Evolutionary conservation across 2,329 filamentous ascomycete genomes (phyloP).

Genomic region (Blastomyces parvus): DNA sequence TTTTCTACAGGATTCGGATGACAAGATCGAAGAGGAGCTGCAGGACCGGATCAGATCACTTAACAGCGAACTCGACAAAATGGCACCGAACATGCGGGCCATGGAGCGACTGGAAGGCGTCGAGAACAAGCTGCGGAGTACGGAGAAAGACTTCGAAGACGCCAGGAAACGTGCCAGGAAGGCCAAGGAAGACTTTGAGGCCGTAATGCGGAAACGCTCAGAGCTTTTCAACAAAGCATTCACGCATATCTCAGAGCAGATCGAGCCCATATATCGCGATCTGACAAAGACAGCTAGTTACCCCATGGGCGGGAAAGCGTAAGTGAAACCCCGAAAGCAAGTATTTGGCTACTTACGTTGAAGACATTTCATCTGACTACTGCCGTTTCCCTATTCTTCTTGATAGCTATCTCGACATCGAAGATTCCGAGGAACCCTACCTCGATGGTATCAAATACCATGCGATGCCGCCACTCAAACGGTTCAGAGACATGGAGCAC

Average conservation of each 20-base stretch:
- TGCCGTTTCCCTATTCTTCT: not conserved
- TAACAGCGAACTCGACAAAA: conserved; percentile 74
- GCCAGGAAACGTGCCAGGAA: conserved; percentile 64
- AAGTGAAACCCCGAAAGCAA: conserved; percentile 20
- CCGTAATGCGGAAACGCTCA: conserved; percentile 70
- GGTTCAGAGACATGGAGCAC: conserved; percentile 98
- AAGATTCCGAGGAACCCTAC: conserved; percentile 94
- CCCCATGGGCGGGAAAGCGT: conserved; percentile 73
- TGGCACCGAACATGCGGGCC: conserved; percentile 93
- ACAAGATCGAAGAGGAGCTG: conserved; percentile 63
- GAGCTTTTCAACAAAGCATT: conserved; percentile 95
- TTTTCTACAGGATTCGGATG: conserved; percentile 51
- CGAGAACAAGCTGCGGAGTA: conserved; percentile 68
- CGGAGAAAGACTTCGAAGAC: conserved; percentile 81
- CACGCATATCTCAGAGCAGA: conserved; percentile 87
- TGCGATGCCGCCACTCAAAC: conserved; percentile 95
- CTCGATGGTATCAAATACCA: conserved; percentile 95
- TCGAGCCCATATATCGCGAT: conserved; percentile 87
- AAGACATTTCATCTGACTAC: not conserved
- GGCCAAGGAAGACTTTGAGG: conserved; percentile 74
- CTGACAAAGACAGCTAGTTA: conserved; percentile 85
- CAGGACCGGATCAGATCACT: conserved; percentile 68
- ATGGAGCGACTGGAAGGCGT: conserved; percentile 84
- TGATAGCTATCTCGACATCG: conserved; percentile 70
- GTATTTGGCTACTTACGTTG: not conserved